Base-by-base conservation (phyloP, 2,329 filamentous ascomycete species). In the Thelonectria rubi region DNA sequence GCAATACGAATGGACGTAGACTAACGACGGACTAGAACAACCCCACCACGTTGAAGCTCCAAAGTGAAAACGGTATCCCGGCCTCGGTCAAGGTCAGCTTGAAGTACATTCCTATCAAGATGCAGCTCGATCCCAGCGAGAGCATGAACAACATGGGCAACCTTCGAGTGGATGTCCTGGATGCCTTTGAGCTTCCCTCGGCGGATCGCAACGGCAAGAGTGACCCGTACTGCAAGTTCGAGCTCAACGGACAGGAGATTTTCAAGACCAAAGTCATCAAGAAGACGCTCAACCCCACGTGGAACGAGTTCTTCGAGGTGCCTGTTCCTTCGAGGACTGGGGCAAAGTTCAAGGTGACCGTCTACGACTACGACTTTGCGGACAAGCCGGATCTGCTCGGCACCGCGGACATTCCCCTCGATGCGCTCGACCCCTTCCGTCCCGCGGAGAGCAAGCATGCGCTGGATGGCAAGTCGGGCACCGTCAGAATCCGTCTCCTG, bases 91-190 rank as follows among this genome's bases (percentile, higher is more conserved):
- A 90, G 69, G 91, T 99, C 74, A 96, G 91, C 80, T 85, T 97
- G 73, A 97, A 97, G 78, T 99, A 97, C 75, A 88, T 99, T 21
- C 95, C 95, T 0, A 89, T 98, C 63, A 88, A 92, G 80, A 99
- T 99, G 95, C 83, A 88, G 58, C 90, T 99, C 50, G 93, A 99
- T 72, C 91, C 95, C 0, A 93, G 89, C 71, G 95, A 99, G 79
- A 97, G 93, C 73, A 97, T 99, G 83, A 98, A 97, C 86, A 99
- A 99, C 79, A 97, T 97, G 88, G 95, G 95, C 62, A 94, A 89
- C 60, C 88, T 99, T 20, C 91, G 94, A 18, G 92, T 99, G n/a
- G 93, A 98, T 72, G 86, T 99, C 17, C 81, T 98, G 39, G 93
- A 97, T 76, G 95, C 90, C 17, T 81, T 86, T 9, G 90, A 97